phyloP scores from a whole-genome alignment of 169 alveolate genomes.

The Plasmodium gaboni region DNA sequence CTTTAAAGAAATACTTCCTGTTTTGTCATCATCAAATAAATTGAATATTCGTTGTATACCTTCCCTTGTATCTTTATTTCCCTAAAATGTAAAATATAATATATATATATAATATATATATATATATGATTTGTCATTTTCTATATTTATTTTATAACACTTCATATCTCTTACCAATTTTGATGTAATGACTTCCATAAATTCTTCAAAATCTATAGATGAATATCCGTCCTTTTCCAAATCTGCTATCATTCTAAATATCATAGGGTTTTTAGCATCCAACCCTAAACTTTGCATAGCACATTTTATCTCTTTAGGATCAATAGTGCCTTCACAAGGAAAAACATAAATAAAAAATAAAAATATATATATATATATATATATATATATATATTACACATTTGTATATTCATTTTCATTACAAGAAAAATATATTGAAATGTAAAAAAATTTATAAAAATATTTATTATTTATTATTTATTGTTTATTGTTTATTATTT shows the following conservation, averaged over 20 bases:
- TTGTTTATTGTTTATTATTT: neutral
- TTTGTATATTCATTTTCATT: too few species aligned
- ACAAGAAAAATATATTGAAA: neutral
- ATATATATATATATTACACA: neutral
- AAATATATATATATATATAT: constrained; percentile 1
- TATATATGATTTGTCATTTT: neutral
- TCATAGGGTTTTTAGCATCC: constrained; percentile 98
- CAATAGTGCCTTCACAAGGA: constrained; percentile 92
- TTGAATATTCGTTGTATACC: constrained; percentile 98
- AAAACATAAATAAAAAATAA: constrained; percentile 4
- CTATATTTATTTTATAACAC: too few species aligned
- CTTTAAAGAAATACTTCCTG: constrained; percentile 95
- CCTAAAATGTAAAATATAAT: constrained; percentile 73
- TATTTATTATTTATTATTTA: neutral
- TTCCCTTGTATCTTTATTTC: constrained; percentile 98
- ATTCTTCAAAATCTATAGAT: constrained; percentile 97
- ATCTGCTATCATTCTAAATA: constrained; percentile 98
- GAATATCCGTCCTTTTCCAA: constrained; percentile 97
- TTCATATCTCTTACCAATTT: constrained; percentile 85
- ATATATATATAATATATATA: neutral
- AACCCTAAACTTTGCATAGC: constrained; percentile 99
- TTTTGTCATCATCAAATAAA: constrained; percentile 97
- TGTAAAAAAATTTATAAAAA: neutral
- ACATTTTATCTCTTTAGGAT: constrained; percentile 98
- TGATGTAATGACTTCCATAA: constrained; percentile 98